Evolutionary conservation across 2,329 filamentous ascomycete species (phyloP).

Genomic region (Escovopsis sp.): DNA sequence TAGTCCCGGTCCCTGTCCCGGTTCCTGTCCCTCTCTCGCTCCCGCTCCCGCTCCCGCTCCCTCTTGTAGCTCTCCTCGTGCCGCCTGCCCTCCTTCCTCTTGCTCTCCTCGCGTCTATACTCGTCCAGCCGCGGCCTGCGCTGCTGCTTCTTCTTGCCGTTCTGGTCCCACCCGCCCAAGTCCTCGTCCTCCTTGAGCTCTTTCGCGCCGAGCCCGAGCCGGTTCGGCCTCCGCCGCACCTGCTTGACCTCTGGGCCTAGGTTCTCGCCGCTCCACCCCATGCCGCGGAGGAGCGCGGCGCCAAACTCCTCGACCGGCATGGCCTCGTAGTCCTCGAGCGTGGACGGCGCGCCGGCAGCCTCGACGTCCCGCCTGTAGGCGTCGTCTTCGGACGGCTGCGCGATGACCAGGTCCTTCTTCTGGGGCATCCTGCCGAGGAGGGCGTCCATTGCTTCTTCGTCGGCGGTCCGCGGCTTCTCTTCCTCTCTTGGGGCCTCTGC

Average conservation of each 20-base stretch:
- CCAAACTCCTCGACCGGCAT: constrained; percentile 94
- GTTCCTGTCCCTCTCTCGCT: constrained; percentile 23
- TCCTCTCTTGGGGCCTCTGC: not conserved
- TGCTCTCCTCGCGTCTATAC: constrained; percentile 30
- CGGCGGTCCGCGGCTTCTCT: constrained; percentile 14
- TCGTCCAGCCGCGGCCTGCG: constrained; percentile 32
- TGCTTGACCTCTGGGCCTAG: constrained; percentile 40
- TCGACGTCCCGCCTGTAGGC: constrained; percentile 57
- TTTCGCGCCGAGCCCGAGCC: constrained; percentile 81
- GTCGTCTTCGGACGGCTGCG: constrained; percentile 40
- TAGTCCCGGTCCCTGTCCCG: constrained; percentile 14
- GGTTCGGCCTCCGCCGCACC: constrained; percentile 58
- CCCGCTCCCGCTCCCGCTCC: constrained; percentile 29
- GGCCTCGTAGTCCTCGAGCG: constrained; percentile 70
- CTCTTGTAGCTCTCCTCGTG: constrained; percentile 32
- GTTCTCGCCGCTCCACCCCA: constrained; percentile 78
- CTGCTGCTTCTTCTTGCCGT: constrained; percentile 34
- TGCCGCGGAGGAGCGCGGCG: constrained; percentile 73
- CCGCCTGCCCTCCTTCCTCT: constrained; percentile 27
- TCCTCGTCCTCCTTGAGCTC: constrained; percentile 58
- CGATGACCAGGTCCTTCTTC: constrained; percentile 35
- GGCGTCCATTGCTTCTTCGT: constrained; percentile 49
- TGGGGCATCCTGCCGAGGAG: constrained; percentile 42
- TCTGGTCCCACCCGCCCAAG: constrained; percentile 67
- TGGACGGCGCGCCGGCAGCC: constrained; percentile 58